Conservation (phyloP, 73 alveolate species). For the Symbiodinium natans region DNA sequence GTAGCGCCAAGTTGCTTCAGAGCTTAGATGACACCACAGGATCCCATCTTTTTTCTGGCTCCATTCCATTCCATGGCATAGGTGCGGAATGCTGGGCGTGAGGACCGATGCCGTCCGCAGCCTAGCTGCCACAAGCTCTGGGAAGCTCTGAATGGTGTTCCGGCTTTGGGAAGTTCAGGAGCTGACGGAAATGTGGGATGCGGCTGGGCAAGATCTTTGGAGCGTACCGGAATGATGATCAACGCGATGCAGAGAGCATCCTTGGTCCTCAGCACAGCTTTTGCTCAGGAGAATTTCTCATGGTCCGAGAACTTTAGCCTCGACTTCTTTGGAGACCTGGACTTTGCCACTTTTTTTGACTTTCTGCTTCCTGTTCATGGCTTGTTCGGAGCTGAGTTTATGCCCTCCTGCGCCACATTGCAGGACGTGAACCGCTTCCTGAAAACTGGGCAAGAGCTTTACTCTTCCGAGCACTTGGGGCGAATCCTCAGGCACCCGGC, state of each 20-base stretch:
- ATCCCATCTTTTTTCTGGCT: no score
- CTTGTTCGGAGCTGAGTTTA: neutral
- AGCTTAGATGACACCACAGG: no score
- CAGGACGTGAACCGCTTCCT: slow-evolving; percentile 58
- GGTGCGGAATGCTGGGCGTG: slow-evolving; percentile 93
- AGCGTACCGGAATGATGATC: neutral
- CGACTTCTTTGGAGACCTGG: slow-evolving; percentile 82
- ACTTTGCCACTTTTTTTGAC: neutral
- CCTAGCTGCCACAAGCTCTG: neutral
- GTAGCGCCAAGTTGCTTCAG: no score
- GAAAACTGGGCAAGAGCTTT: slow-evolving; percentile 70
- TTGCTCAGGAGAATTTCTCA: slow-evolving; percentile 37
- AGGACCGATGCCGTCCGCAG: slow-evolving; percentile 52
- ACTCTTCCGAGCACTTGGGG: slow-evolving; percentile 84
- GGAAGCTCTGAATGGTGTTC: no score
- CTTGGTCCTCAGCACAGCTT: no score
- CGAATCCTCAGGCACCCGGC: slow-evolving; percentile 35
- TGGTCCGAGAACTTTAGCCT: slow-evolving; percentile 59
- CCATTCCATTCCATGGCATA: no score
- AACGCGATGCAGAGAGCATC: no score
- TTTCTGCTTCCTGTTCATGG: neutral
- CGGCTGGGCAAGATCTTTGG: neutral
- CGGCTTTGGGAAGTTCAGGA: neutral
- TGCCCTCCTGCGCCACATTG: neutral
- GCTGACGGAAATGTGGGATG: slow-evolving; percentile 86